Evolutionary conservation across 2,329 filamentous ascomycete species (phyloP).

Genomic region (Pestalotiopsis sp.): DNA sequence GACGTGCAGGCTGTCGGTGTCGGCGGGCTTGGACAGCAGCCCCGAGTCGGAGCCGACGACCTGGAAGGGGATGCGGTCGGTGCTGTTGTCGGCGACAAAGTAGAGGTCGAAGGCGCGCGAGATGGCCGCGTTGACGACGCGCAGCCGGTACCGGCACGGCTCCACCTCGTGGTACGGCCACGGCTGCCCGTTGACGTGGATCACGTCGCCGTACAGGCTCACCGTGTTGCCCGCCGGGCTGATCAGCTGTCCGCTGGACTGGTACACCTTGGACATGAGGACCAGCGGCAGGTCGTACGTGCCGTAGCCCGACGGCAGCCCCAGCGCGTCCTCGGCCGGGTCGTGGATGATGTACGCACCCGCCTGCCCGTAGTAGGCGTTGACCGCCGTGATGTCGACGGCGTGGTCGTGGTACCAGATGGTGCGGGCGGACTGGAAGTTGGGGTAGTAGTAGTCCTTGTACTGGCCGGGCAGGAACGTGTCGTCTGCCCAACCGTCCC

Average conservation of each 20-base stretch:
- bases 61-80: conserved; percentile 43
- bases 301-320: conserved; percentile 49
- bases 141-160: conserved; percentile 61
- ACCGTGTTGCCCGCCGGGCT: conserved; percentile 44
- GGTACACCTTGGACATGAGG: conserved; percentile 53
- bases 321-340: conserved; percentile 46
- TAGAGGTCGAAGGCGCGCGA: conserved; percentile 50
- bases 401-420: conserved; percentile 60
- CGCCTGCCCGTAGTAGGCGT: conserved; percentile 58
- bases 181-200: conserved; percentile 60
- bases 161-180: conserved; percentile 62
- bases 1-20: conserved; percentile 42
- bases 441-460: conserved; percentile 60
- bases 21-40: conserved; percentile 47
- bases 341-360: conserved; percentile 59
- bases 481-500: conserved; percentile 55
- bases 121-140: conserved; percentile 53
- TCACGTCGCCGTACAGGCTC: conserved; percentile 57
- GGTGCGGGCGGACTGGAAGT: conserved; percentile 51
- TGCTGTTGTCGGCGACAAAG: conserved; percentile 35
- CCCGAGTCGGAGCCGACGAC: conserved; percentile 58
- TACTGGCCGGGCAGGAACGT: conserved; percentile 46
- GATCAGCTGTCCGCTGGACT: conserved; percentile 49
- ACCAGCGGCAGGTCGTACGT: conserved; percentile 55
- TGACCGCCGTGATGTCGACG: conserved; percentile 47